A percentile compares a stretch with the other conserved stretches of the same genome.
Evolutionary conservation across 108 stramenopile species (phyloP).

Genomic region (Cyclotella cryptica): DNA sequence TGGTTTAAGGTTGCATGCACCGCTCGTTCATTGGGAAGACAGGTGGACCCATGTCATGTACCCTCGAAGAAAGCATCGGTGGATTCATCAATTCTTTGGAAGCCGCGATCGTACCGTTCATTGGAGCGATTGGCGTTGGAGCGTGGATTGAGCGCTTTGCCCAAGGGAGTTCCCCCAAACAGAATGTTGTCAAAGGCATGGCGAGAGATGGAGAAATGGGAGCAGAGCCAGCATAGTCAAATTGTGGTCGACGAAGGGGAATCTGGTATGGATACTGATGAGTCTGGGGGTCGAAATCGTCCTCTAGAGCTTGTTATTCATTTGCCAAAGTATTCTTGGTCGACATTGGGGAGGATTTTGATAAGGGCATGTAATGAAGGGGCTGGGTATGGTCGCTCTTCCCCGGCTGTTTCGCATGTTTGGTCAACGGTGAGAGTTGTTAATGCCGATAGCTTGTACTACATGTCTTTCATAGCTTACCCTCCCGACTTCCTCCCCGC

Average conservation of each 20-base stretch:
- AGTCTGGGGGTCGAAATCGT: background rate
- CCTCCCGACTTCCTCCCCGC: background rate
- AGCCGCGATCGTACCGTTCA: conserved; percentile 49
- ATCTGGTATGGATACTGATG: conserved; percentile 19
- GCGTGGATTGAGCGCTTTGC: conserved; percentile 57
- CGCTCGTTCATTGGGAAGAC: conserved; percentile 61
- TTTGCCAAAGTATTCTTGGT: conserved; percentile 85
- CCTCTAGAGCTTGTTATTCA: conserved; percentile 54
- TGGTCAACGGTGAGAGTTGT: conserved; percentile 43
- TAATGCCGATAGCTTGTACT: no score
- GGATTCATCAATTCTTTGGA: background rate
- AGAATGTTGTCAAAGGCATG: conserved; percentile 63
- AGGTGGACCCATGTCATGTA: conserved; percentile 4
- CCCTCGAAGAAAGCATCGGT: background rate
- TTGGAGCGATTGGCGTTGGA: conserved; percentile 82
- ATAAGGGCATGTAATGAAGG: conserved; percentile 72
- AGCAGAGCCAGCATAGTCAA: conserved; percentile 21
- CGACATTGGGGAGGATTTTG: conserved; percentile 71
- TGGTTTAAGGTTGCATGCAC: conserved; percentile 87
- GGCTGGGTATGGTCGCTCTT: conserved; percentile 40
- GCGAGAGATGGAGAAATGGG: conserved; percentile 53
- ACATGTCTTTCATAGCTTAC: background rate
- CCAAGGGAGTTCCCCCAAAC: conserved; percentile 73
- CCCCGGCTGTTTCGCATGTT: conserved; percentile 13
- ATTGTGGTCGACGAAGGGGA: conserved; percentile 15